Evolutionary conservation across 2,329 filamentous ascomycete genomes (phyloP).

Genomic region (Biscogniauxia mediterranea): DNA sequence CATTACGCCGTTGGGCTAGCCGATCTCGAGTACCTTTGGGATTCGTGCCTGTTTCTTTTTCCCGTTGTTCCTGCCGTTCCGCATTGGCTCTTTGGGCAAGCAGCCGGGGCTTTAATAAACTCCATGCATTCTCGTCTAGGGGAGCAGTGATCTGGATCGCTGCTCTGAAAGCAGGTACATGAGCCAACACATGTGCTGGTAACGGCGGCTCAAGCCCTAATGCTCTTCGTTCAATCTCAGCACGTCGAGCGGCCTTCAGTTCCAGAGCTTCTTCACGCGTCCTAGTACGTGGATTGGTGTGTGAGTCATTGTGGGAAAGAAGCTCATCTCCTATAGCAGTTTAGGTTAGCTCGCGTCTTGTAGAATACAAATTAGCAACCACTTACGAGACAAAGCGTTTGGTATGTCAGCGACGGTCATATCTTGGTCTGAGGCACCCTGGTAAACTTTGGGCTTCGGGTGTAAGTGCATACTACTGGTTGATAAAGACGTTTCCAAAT

Average conservation of each 20-base stretch:
- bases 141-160: slow-evolving; percentile 68
- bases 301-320: slow-evolving; percentile 1
- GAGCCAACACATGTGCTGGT: slow-evolving; percentile 57
- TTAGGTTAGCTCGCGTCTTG: slow-evolving; percentile 1
- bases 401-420: too few relatives aligned
- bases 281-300: slow-evolving; percentile 32
- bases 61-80: slow-evolving; percentile 53
- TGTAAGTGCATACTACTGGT: slow-evolving; percentile 1
- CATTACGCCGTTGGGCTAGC: slow-evolving; percentile 16
- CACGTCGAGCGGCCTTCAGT: slow-evolving; percentile 61
- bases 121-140: slow-evolving; percentile 69
- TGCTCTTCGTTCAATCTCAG: slow-evolving; percentile 71
- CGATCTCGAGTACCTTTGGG: slow-evolving; percentile 36
- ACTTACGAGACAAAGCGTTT: slow-evolving; percentile 4
- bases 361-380: neutral
- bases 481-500: slow-evolving; percentile 2
- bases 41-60: slow-evolving; percentile 32
- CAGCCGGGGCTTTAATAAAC: slow-evolving; percentile 64
- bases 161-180: slow-evolving; percentile 72
- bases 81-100: slow-evolving; percentile 63
- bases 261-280: slow-evolving; percentile 62
- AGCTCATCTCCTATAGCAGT: slow-evolving; percentile 8
- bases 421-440: neutral
- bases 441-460: neutral
- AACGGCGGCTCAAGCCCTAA: slow-evolving; percentile 65